Evolutionary conservation across 495 filamentous ascomycete genomes (phyloP), one percentile per base, ranked within the genome.

Genomic region (Penicillium roqueforti): DNA sequence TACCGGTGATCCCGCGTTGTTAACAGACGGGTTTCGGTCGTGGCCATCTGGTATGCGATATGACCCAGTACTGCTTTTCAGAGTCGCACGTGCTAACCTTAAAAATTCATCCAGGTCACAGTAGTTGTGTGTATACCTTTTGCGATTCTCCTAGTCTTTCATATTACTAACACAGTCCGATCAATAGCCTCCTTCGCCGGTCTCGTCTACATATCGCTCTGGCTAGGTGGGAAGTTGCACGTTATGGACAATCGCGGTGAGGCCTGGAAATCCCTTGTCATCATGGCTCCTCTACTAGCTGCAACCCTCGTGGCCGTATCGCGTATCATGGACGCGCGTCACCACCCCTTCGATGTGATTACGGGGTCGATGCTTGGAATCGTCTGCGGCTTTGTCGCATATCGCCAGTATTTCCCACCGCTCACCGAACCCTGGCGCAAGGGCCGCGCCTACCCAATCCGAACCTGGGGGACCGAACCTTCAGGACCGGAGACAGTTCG

Each of bases 281-380:
- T 88, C 51, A 74, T 90, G 54, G 67, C 88, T 4, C 81, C 81
- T 8, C 73, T 75, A 29, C 68, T 84, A 22, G 80, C 62, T 14
- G 81, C 81, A 8, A 76, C 78, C 9, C 70, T 83, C 3, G 73
- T 84, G 34, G 80, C 80, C 6, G 77, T 79, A 28, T 73, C 71
- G 29, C 78, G 81, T 22, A 83, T 82, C 45, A 83, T 90, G 77
- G 91, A 96, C 63, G 90, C 87, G 62, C 80, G 89, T 8, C 91
- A 96, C 59, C 89, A 95, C 70, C 88, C 86, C 11, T 95, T 96
- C 69, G 91, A 96, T 54, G 91, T 95, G 39, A 76, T 96, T 20
- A 88, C 86, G 23, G 89, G 90, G 6, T 85, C 80, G 19, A 61
- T 87, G 2, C 81, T 92, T 41, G 88, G 88, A 3, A 59, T 76